These are phyloP conservation scores for Colletotrichum destructivum DNA, from an alignment of 2,329 filamentous ascomycete species.

Conservation along the genomic window DNA sequence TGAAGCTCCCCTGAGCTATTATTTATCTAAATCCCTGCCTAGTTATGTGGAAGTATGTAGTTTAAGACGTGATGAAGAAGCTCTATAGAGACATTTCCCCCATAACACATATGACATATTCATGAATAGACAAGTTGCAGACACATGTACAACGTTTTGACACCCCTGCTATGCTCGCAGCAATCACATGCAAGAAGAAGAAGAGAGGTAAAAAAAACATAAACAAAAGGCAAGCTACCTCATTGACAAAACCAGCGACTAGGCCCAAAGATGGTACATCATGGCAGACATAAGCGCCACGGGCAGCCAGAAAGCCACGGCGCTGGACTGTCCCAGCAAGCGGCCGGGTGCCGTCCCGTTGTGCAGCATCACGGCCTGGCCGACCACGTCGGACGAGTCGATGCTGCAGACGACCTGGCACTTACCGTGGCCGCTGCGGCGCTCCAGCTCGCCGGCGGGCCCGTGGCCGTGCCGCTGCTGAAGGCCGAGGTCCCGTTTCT, in stretches of 20 bases:
- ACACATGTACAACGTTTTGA: slow-evolving; percentile 13
- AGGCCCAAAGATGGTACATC: slow-evolving; percentile 48
- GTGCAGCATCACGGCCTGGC: slow-evolving; percentile 56
- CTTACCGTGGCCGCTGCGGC: slow-evolving; percentile 31
- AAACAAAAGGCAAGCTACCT: background rate
- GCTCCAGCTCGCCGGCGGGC: slow-evolving; percentile 23
- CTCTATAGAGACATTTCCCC: background rate
- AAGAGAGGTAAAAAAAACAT: too few relatives aligned
- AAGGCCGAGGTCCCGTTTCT: slow-evolving; percentile 18
- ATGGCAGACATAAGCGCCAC: slow-evolving; percentile 35
- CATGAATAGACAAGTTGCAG: background rate
- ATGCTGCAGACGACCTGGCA: slow-evolving; percentile 53
- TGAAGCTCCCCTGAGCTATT: background rate
- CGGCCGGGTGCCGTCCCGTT: slow-evolving; percentile 42
- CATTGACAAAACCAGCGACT: slow-evolving; percentile 12
- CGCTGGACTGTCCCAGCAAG: slow-evolving; percentile 42
- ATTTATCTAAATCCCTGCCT: background rate
- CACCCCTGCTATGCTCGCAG: slow-evolving; percentile 9
- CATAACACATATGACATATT: background rate
- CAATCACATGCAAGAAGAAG: background rate
- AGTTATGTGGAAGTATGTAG: background rate
- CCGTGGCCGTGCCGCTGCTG: slow-evolving; percentile 23
- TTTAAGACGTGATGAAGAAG: background rate
- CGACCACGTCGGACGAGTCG: slow-evolving; percentile 53
- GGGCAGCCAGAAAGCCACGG: slow-evolving; percentile 42